phyloP scores from a whole-genome alignment of 2,329 filamentous ascomycete genomes.

The Aureobasidium uvarum region DNA sequence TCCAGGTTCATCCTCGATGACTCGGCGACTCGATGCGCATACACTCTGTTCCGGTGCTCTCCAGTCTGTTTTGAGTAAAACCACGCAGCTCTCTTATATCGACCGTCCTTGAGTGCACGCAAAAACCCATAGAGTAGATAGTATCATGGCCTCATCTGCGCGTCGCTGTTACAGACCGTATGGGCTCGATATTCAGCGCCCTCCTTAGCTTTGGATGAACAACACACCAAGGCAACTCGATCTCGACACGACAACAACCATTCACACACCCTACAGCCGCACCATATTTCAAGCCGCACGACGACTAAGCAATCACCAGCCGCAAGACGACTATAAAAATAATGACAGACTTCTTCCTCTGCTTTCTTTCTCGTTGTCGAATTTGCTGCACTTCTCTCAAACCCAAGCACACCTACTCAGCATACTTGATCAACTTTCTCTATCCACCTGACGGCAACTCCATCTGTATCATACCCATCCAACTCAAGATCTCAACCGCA shows the following conservation, averaged over 20 bases:
- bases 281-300: not conserved
- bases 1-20: not conserved
- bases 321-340: not conserved
- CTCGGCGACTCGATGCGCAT: not conserved
- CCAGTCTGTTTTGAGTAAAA: not conserved
- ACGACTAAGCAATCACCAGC: not conserved
- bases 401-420: not conserved
- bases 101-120: not conserved
- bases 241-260: not conserved
- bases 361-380: too few relatives aligned
- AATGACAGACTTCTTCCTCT: not conserved
- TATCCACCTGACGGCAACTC: not conserved
- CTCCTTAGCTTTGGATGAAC: not conserved
- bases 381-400: not conserved
- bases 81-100: not conserved
- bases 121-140: not conserved
- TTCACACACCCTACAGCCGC: not conserved
- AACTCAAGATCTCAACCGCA: not conserved
- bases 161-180: not conserved
- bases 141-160: too few relatives aligned
- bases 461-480: not conserved
- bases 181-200: not conserved
- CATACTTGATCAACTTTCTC: not conserved
- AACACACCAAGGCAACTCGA: not conserved
- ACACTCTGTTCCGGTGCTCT: not conserved